These are phyloP conservation scores for Platanthera zijinensis DNA, from an alignment of 106 monocot species.

Conservation along the genomic window DNA sequence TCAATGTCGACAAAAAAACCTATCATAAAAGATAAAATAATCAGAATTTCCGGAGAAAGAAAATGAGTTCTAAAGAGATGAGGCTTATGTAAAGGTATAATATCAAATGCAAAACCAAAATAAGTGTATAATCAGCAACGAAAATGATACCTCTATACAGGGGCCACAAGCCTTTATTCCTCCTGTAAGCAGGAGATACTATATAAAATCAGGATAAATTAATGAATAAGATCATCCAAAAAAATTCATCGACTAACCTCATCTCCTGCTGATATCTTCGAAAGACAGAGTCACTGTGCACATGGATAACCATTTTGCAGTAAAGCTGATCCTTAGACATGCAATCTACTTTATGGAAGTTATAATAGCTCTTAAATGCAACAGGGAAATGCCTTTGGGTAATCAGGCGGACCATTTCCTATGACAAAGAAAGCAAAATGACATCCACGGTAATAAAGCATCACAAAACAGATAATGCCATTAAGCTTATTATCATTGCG, in stretches of 20 bases:
- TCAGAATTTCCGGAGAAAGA: neutral
- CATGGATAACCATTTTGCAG: conserved; percentile 96
- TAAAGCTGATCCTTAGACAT: conserved; percentile 57
- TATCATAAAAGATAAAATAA: conserved; percentile 21
- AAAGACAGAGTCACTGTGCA: conserved; percentile 85
- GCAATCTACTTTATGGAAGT: conserved; percentile 78
- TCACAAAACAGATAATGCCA: neutral
- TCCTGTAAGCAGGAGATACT: conserved; percentile 38
- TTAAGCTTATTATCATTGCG: no score
- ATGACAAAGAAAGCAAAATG: conserved; percentile 11
- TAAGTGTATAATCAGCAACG: neutral
- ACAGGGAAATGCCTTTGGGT: conserved; percentile 65
- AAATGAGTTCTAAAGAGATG: neutral
- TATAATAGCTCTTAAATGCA: conserved; percentile 89
- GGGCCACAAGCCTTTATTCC: conserved; percentile 83
- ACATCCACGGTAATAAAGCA: neutral
- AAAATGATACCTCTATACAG: conserved; percentile 66
- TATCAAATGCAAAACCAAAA: neutral
- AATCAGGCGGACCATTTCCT: conserved; percentile 95
- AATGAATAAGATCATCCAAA: neutral
- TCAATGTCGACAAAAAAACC: conserved; percentile 96
- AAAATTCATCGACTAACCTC: conserved; percentile 35
- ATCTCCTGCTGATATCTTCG: conserved; percentile 95
- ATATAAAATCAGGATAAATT: neutral
- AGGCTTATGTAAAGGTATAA: neutral